Conservation (phyloP, 768 basidiomycete genomes). For the Lactarius hatsudake region DNA sequence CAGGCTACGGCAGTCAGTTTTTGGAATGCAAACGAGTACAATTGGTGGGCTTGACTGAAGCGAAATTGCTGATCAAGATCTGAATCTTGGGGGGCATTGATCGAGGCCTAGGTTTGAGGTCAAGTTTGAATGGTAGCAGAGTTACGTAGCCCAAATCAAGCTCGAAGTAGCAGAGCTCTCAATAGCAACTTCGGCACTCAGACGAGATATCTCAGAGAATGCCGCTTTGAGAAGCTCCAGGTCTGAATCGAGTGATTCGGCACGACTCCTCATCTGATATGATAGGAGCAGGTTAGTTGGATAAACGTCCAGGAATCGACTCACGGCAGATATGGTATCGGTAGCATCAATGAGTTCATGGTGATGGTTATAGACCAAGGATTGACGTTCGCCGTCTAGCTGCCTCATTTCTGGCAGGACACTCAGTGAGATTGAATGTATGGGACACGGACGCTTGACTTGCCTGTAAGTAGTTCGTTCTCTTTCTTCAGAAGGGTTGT, state of each 20-base stretch:
- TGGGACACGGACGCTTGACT: slow-evolving; percentile 8
- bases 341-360: slow-evolving; percentile 93
- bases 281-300: background rate
- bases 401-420: slow-evolving; percentile 69
- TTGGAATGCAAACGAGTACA: background rate
- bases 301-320: slow-evolving; percentile 28
- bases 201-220: slow-evolving; percentile 83
- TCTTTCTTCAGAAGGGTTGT: slow-evolving; percentile 72
- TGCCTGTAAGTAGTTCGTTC: slow-evolving; percentile 77
- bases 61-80: background rate
- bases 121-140: background rate
- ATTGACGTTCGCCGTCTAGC: slow-evolving; percentile 84
- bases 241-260: slow-evolving; percentile 81
- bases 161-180: slow-evolving; percentile 34
- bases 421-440: background rate
- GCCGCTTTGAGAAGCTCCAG: slow-evolving; percentile 76
- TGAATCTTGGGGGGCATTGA: background rate
- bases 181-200: slow-evolving; percentile 63
- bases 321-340: slow-evolving; percentile 83
- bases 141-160: background rate
- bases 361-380: slow-evolving; percentile 92
- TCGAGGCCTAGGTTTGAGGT: background rate
- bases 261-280: slow-evolving; percentile 81
- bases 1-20: slow-evolving; percentile 22
- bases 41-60: background rate